Percentiles rank a stretch among this genome's conserved stretches.
These are phyloP conservation scores for Cordyceps militaris DNA, from an alignment of 2,329 filamentous ascomycete species.

Conservation along the genomic window DNA sequence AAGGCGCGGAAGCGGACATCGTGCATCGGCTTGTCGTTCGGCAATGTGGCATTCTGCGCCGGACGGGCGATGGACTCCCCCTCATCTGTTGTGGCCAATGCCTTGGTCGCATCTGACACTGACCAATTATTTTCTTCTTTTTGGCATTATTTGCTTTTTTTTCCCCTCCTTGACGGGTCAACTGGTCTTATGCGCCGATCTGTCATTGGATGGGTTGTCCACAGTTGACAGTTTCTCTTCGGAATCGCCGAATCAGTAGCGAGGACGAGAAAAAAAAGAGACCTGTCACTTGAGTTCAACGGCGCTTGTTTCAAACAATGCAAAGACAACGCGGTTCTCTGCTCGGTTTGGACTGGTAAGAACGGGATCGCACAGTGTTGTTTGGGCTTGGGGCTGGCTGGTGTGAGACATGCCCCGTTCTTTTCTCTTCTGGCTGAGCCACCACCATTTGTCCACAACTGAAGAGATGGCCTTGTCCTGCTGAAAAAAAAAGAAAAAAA, in stretches of 20 bases:
- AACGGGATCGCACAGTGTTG: background rate
- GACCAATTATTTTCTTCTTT: too few relatives aligned
- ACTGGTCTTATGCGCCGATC: too few relatives aligned
- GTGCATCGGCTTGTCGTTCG: too few relatives aligned
- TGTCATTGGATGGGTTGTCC: too few relatives aligned
- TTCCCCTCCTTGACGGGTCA: too few relatives aligned
- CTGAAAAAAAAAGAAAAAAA: background rate
- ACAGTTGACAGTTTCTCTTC: background rate
- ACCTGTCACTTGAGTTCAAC: background rate
- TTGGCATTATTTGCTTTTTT: background rate
- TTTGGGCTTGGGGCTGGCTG: background rate
- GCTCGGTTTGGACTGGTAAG: background rate
- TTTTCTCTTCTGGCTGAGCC: background rate
- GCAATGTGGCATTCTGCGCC: too few relatives aligned
- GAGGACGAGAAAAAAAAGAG: background rate
- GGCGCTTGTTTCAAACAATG: background rate
- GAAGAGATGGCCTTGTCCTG: background rate
- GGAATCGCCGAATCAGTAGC: background rate
- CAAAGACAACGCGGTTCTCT: background rate
- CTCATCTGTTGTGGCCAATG: too few relatives aligned
- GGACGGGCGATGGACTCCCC: too few relatives aligned
- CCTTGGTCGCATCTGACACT: too few relatives aligned
- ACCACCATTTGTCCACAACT: background rate
- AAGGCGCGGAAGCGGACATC: too few relatives aligned
- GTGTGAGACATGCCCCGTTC: conserved; percentile 1